Base-by-base conservation (phyloP, 306 rosid genomes). In the Vigna angularis region DNA sequence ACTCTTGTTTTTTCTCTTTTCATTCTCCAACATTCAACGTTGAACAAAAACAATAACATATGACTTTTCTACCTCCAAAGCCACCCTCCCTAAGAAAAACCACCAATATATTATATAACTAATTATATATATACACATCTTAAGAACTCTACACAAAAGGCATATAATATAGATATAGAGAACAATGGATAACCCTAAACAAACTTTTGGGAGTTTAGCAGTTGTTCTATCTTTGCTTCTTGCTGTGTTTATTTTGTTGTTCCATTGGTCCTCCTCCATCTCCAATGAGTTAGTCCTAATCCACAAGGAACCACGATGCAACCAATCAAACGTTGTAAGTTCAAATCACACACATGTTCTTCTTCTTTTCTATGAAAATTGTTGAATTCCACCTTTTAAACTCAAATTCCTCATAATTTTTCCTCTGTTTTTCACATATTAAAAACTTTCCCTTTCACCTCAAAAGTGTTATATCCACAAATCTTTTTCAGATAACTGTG, bases 261-360 rank as follows among this genome's bases (percentile, higher is more conserved):
- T 20, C 75, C 5, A 78, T 9, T 76, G 85, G 86, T 81, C 88
- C 22, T 86, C 85, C 65, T 63, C 89, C 57, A 17, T 74, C 64
- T 30, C 79, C 32, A 63, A 6, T 9, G 81, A 88, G 0, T 68
- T 83, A 53, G 1, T 64, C 16, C 18, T 67, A 36, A 7, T 20
- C 75, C 83, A 66, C 3, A 65, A 49, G 0, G 10, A 69, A n/a
- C 1, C 70, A 12, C 26, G 61, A 5, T 79, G 74, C 84, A 4
- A 18, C 0, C 36, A 24, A 9, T 48, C 83, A 42, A 73, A 69
- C 64, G 15, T 74, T 3, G 92, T 88, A 72, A 62, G 85, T 76
- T 40, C 68, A 24, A 12, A 20, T 42, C 34, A 26, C 69, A 57
- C 15, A 36, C 38, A 62, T 30, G 1, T 55, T 55, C 8, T 55